Percentiles rank a stretch among this genome's conserved stretches.
Conservation (phyloP, 441 rosid genomes). For the Pelargonium myrrhifolium region DNA sequence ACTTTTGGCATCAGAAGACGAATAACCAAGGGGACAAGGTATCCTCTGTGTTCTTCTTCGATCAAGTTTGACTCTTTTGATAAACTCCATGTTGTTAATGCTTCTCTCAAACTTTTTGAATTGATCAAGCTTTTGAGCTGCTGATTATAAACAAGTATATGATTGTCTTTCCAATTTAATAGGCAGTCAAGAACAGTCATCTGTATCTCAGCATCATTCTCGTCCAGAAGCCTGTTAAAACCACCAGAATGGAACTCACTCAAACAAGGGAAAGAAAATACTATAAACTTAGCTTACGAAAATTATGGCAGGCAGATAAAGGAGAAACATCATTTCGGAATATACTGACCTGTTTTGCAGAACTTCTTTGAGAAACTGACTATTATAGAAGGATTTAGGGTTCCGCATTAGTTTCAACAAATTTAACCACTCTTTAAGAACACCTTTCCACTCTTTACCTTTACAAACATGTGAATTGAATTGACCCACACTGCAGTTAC, state of each 20-base stretch:
- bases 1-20: constrained; percentile 80
- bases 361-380: constrained; percentile 68
- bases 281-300: not conserved
- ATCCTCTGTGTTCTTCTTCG: constrained; percentile 57
- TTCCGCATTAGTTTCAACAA: constrained; percentile 71
- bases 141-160: constrained; percentile 64
- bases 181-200: constrained; percentile 80
- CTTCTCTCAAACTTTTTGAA: constrained; percentile 71
- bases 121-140: constrained; percentile 74
- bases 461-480: constrained; percentile 45
- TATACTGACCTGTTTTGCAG: constrained; percentile 61
- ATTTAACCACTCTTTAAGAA: constrained; percentile 82
- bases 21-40: constrained; percentile 57
- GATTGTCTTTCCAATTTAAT: constrained; percentile 68
- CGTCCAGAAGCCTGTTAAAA: constrained; percentile 76
- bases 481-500: constrained; percentile 53
- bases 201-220: constrained; percentile 78
- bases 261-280: constrained; percentile 6
- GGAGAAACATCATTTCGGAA: constrained; percentile 13
- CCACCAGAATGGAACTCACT: constrained; percentile 17
- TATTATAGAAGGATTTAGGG: constrained; percentile 47
- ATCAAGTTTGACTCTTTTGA: constrained; percentile 50
- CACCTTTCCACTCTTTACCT: constrained; percentile 73
- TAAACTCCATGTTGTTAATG: constrained; percentile 84
- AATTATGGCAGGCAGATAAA: not conserved